phyloP scores from a whole-genome alignment of 176 grass and related monocot genomes.

The Calamus simplicifolius region DNA sequence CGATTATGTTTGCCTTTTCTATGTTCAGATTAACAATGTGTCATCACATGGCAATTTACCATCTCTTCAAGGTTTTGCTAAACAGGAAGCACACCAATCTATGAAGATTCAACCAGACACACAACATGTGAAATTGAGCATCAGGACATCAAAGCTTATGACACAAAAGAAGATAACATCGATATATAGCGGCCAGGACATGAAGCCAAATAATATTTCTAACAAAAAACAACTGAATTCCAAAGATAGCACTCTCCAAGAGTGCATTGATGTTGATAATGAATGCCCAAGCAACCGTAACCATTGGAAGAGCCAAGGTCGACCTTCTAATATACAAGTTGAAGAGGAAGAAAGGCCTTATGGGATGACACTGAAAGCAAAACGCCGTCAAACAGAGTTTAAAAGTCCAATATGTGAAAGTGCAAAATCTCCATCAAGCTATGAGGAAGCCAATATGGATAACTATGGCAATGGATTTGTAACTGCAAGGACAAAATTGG shows the following conservation, averaged over 20 bases:
- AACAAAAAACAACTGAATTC: slow-evolving; percentile 51
- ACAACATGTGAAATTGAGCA: slow-evolving; percentile 48
- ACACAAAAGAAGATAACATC: slow-evolving; percentile 65
- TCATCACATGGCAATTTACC: slow-evolving; percentile 22
- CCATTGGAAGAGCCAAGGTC: slow-evolving; percentile 18
- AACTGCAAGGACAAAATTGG: slow-evolving; percentile 86
- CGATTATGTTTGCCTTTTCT: slow-evolving; percentile 6
- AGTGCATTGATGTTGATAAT: slow-evolving; percentile 45
- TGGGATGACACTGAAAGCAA: slow-evolving; percentile 37
- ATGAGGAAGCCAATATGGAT: slow-evolving; percentile 47
- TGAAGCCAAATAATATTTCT: slow-evolving; percentile 36
- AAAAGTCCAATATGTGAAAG: slow-evolving; percentile 81
- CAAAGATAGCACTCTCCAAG: slow-evolving; percentile 30
- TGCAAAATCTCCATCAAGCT: slow-evolving; percentile 63
- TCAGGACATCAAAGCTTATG: slow-evolving; percentile 45
- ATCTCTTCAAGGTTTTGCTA: slow-evolving; percentile 16
- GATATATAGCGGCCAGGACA: slow-evolving; percentile 38
- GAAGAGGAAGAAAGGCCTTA: slow-evolving; percentile 45
- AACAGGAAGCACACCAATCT: slow-evolving; percentile 19
- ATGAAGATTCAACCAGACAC: slow-evolving; percentile 23
- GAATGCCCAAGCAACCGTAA: slow-evolving; percentile 37
- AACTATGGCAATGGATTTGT: slow-evolving; percentile 45
- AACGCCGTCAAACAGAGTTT: slow-evolving; percentile 62
- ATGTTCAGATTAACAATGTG: slow-evolving; percentile 19
- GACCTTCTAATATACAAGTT: slow-evolving; percentile 23